Evolutionary conservation across 306 rosid species (phyloP).

Genomic region (Crotalaria pallida): DNA sequence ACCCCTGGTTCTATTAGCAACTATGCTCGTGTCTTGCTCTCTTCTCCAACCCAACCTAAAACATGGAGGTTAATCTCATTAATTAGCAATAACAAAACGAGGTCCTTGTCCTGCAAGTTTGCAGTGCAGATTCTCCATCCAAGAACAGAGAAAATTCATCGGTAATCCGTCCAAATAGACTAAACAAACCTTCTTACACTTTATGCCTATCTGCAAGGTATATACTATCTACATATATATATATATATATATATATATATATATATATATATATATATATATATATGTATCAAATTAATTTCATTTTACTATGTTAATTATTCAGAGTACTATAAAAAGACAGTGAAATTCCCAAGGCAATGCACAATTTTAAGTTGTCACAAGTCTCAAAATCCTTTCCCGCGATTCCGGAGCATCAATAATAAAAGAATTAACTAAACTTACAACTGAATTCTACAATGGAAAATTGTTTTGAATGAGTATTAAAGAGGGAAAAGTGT

Average conservation of each 20-base stretch:
- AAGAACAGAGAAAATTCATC: not conserved
- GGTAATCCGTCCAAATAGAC: not conserved
- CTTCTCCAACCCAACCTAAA: slow-evolving; percentile 74
- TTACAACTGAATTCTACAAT: not conserved
- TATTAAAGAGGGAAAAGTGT: too few relatives aligned
- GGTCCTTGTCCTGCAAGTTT: not conserved
- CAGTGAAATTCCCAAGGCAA: not conserved
- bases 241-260: too few relatives aligned
- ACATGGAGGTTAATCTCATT: slow-evolving; percentile 18
- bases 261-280: too few relatives aligned
- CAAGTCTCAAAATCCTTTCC: not conserved
- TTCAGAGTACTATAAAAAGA: not conserved
- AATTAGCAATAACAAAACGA: slow-evolving; percentile 21
- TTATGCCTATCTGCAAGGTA: not conserved
- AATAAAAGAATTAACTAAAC: not conserved
- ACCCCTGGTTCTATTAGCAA: slow-evolving; percentile 49
- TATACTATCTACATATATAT: too few relatives aligned
- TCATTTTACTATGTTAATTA: too few relatives aligned
- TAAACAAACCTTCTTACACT: not conserved
- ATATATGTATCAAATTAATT: too few relatives aligned
- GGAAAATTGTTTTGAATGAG: not conserved
- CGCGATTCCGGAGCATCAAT: not conserved
- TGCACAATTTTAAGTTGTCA: not conserved
- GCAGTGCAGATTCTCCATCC: not conserved
- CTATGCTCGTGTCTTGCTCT: slow-evolving; percentile 38